Evolutionary conservation across 768 basidiomycete species (phyloP), one percentile per base, ranked within the genome.

Genomic region (Pleurotus tuoliensis): DNA sequence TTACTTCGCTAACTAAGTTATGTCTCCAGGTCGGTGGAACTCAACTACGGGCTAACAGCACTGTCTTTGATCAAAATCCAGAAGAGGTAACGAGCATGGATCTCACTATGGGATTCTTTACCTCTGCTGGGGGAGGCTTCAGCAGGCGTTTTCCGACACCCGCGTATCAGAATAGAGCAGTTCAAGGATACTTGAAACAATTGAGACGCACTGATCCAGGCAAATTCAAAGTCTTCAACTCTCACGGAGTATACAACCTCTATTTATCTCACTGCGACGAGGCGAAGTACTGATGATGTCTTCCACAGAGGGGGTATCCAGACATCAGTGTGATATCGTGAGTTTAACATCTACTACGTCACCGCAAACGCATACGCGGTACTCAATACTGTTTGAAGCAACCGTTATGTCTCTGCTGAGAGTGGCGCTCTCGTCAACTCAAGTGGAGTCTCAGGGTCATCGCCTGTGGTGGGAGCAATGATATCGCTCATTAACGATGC

Each of bases 401-500:
- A 57, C 46, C 46, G 43, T 13, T 58, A 63, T 15, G 15, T 66
- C 13, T 50, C 55, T 44, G 53, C 69, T 30, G 62, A 66, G 44
- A 58, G 71, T 18, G 74, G 75, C 11, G 15, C 58, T 22, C 64
- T 70, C 20, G n/a, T 3, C 0, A 51, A 56, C 4, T 52, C 58
- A 24, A 73, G 64, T 56, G 75, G 72, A 24, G 72, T 71, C 3
- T 71, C 68, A 3, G 71, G 69, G 12, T 64, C 71, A 12, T 57
- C 68, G 15, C 74, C 71, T 8, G 71, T 67, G 1, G 59, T 73
- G 40, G 74, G 65, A 9, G 62, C 73, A 24, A 71, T 76, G 25
- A 68, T 76, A 40, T 68, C 74, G 5, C 62, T 76, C 6, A 65
- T 76, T 25, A 75, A 76, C 46, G 73, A 74, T 55, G 74, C 73